phyloP scores from a whole-genome alignment of 805 yeast species.

The Sugiyamaella chiloensis region DNA sequence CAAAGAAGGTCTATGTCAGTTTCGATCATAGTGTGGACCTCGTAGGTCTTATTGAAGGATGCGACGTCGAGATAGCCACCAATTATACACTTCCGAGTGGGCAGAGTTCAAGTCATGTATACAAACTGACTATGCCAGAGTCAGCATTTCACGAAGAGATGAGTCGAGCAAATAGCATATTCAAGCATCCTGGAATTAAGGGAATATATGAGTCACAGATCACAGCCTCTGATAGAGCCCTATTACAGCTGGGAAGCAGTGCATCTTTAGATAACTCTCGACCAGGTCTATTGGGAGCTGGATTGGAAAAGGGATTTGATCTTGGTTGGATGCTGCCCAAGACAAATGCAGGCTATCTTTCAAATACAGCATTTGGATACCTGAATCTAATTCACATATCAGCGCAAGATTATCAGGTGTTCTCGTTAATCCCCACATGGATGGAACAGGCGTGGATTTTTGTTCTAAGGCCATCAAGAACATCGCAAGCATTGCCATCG shows the following conservation, averaged over 20 bases:
- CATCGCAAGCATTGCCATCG: slow-evolving; percentile 62
- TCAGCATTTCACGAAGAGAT: slow-evolving; percentile 52
- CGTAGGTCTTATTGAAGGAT: slow-evolving; percentile 43
- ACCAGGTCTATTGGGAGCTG: slow-evolving; percentile 82
- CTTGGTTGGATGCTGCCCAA: slow-evolving; percentile 44
- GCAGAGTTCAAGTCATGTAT: slow-evolving; percentile 46
- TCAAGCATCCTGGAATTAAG: slow-evolving; percentile 57
- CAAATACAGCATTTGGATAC: slow-evolving; percentile 52
- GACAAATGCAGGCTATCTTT: slow-evolving; percentile 49
- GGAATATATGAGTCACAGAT: slow-evolving; percentile 79
- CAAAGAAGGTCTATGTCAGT: slow-evolving; percentile 68
- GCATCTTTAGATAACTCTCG: slow-evolving; percentile 65
- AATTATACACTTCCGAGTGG: slow-evolving; percentile 71
- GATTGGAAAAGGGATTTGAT: slow-evolving; percentile 82
- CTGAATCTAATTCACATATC: slow-evolving; percentile 66
- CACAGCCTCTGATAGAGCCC: slow-evolving; percentile 63
- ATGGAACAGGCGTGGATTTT: slow-evolving; percentile 48
- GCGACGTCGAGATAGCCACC: slow-evolving; percentile 53
- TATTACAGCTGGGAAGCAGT: slow-evolving; percentile 72
- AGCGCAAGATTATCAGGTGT: slow-evolving; percentile 73
- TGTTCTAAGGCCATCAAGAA: slow-evolving; percentile 63
- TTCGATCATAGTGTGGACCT: slow-evolving; percentile 41
- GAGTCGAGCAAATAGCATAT: slow-evolving; percentile 55
- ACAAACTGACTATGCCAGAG: slow-evolving; percentile 69
- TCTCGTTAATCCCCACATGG: slow-evolving; percentile 64